Evolutionary conservation across 805 yeast genomes (phyloP).

Genomic region (Kuraishia ogatae): DNA sequence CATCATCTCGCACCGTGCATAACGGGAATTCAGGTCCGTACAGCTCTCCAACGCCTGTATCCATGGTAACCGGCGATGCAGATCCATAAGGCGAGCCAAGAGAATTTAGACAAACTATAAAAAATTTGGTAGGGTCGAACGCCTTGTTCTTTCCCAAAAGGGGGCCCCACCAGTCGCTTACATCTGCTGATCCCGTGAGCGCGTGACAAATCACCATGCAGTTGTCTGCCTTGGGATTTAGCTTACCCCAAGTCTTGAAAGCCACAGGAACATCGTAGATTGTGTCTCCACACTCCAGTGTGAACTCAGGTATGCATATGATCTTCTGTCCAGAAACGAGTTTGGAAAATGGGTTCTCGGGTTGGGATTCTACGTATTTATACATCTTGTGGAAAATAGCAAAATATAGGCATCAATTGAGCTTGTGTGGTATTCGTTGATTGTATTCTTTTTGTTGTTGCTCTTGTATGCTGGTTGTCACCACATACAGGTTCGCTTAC

Average conservation of each 20-base stretch:
- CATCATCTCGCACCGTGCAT: conserved; percentile 91
- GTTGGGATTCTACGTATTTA: conserved; percentile 21
- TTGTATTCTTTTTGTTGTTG: too few relatives aligned
- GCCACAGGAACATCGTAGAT: conserved; percentile 80
- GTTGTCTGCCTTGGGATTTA: conserved; percentile 63
- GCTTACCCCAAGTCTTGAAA: conserved; percentile 89
- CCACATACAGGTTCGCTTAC: too few relatives aligned
- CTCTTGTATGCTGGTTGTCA: too few relatives aligned
- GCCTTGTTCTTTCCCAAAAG: conserved; percentile 77
- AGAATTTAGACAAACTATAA: conserved; percentile 84
- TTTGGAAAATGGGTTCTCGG: conserved; percentile 57
- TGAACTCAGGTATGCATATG: conserved; percentile 65
- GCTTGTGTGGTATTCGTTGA: too few relatives aligned
- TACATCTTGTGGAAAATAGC: not conserved
- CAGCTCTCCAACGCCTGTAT: conserved; percentile 62
- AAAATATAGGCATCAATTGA: too few relatives aligned
- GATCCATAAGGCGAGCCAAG: conserved; percentile 96
- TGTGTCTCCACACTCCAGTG: conserved; percentile 75
- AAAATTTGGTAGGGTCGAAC: conserved; percentile 83
- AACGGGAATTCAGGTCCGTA: conserved; percentile 96
- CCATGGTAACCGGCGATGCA: conserved; percentile 81
- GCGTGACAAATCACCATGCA: conserved; percentile 94
- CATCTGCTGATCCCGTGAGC: conserved; percentile 90
- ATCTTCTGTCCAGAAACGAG: conserved; percentile 73
- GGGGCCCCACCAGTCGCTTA: conserved; percentile 99